phyloP scores from a whole-genome alignment of 108 stramenopile genomes.

The Nitzschia sp. region DNA sequence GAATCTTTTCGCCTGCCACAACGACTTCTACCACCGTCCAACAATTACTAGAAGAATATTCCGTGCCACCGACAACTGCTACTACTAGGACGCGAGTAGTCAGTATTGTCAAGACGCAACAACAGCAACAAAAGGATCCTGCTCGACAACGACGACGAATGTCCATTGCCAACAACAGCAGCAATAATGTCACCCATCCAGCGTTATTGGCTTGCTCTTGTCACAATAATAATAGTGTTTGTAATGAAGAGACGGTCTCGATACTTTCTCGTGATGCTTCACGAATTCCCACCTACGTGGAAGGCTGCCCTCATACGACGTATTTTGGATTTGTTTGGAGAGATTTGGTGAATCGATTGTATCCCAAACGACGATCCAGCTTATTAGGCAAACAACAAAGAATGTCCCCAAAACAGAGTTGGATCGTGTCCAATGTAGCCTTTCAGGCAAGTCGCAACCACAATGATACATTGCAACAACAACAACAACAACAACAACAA shows the following conservation, averaged over 20 bases:
- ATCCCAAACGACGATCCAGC: not conserved
- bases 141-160: not conserved
- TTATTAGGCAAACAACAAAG: not conserved
- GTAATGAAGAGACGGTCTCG: too few relatives aligned
- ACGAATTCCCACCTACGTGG: slow-evolving; percentile 20
- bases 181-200: not conserved
- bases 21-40: not conserved
- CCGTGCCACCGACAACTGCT: not conserved
- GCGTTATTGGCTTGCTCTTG: not conserved
- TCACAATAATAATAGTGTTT: not conserved
- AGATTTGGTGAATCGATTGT: slow-evolving; percentile 23
- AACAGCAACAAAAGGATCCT: not conserved
- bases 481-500: not conserved
- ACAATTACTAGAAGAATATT: not conserved
- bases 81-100: not conserved
- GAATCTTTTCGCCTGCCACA: not conserved
- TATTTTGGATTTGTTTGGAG: slow-evolving; percentile 25
- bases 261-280: not conserved
- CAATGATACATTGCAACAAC: not conserved
- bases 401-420: not conserved
- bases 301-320: slow-evolving; percentile 5
- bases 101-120: not conserved
- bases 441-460: not conserved
- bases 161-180: not conserved
- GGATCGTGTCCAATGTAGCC: not conserved